These are phyloP conservation scores for Crithidia sp. DNA, from an alignment of 208 protist genomes.

Conservation along the genomic window DNA sequence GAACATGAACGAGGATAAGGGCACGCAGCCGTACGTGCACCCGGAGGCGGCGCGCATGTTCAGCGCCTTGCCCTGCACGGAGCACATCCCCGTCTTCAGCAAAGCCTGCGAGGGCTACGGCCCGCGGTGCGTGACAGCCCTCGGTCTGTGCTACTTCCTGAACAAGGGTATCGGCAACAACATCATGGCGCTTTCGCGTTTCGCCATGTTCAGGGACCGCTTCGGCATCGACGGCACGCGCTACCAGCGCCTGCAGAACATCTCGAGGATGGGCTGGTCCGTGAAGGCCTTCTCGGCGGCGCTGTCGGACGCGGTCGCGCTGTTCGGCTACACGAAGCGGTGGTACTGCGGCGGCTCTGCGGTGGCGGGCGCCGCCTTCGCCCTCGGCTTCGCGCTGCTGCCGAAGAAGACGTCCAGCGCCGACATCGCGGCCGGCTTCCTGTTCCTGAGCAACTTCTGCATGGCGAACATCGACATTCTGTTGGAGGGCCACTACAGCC, in stretches of 20 bases:
- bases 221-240: constrained; percentile 38
- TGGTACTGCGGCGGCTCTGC: constrained; percentile 53
- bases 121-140: constrained; percentile 28
- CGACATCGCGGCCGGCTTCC: constrained; percentile 34
- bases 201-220: constrained; percentile 49
- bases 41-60: constrained; percentile 20
- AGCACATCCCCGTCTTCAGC: constrained; percentile 44
- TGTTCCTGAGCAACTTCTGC: constrained; percentile 52
- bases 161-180: constrained; percentile 52
- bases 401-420: constrained; percentile 34
- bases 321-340: constrained; percentile 69
- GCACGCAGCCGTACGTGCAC: constrained; percentile 26
- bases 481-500: constrained; percentile 69
- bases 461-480: constrained; percentile 73
- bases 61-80: no score
- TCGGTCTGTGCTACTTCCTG: constrained; percentile 49
- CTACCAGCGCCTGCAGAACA: constrained; percentile 51
- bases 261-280: constrained; percentile 55
- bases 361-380: constrained; percentile 36
- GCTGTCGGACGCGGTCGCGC: constrained; percentile 50
- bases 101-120: constrained; percentile 44
- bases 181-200: constrained; percentile 35
- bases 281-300: constrained; percentile 63
- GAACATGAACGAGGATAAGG: background rate
- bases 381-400: constrained; percentile 41